Conservation (phyloP, 1,284 basidiomycete genomes). For the Marasmius tenuissimus region DNA sequence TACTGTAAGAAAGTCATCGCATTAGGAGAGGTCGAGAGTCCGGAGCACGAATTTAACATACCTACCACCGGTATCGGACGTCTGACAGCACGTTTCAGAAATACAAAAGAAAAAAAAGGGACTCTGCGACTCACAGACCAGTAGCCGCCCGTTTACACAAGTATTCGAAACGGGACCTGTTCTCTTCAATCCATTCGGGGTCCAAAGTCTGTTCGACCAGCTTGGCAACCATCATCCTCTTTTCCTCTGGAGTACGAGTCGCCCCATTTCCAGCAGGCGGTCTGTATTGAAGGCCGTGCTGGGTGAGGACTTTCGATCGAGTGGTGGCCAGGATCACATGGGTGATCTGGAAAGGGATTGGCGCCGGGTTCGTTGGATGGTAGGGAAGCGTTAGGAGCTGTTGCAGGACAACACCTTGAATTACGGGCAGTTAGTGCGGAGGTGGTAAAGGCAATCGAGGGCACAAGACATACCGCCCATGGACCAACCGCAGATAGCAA, state of each 20-base stretch:
- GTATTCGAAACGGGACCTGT: slow-evolving; percentile 7
- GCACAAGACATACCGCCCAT: slow-evolving; percentile 35
- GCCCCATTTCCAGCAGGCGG: not conserved
- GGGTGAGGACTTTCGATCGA: slow-evolving; percentile 21
- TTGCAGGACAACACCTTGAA: slow-evolving; percentile 37
- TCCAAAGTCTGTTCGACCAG: slow-evolving; percentile 11
- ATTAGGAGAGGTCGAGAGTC: not conserved
- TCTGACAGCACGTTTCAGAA: not conserved
- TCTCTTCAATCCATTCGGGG: slow-evolving; percentile 10
- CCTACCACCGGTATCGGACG: slow-evolving; percentile 10
- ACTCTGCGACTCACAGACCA: not conserved
- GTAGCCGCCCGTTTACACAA: not conserved
- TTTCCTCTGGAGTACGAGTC: slow-evolving; percentile 4
- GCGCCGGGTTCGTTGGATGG: slow-evolving; percentile 29
- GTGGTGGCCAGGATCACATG: slow-evolving; percentile 41
- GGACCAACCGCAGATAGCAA: slow-evolving; percentile 44
- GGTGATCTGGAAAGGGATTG: slow-evolving; percentile 38
- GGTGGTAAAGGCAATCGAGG: not conserved
- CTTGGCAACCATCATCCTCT: slow-evolving; percentile 1
- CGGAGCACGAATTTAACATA: slow-evolving; percentile 17
- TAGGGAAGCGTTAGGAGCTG: slow-evolving; percentile 44
- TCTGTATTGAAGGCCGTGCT: slow-evolving; percentile 25
- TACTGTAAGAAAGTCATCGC: slow-evolving; percentile 18
- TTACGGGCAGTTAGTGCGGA: not conserved
- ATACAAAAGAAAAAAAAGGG: not conserved